Base-by-base conservation (phyloP, 2,329 filamentous ascomycete species). In the Pestalotiopsis sp. region DNA sequence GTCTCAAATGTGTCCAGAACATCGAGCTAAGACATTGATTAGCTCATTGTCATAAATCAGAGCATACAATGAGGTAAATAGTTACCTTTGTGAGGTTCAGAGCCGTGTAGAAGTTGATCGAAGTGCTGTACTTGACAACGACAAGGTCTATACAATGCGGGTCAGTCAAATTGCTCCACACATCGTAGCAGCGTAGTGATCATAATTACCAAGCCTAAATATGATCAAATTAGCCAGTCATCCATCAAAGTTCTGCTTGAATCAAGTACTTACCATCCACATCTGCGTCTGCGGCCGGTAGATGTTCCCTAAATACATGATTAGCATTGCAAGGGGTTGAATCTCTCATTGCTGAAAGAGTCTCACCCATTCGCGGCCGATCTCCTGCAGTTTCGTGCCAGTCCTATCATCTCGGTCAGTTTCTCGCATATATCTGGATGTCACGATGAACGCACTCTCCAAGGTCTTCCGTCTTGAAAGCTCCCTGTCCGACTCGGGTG, bases 1-100 rank as follows among this genome's bases (percentile, higher is more conserved):
- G 89, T 90, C 11, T 88, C 84, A 78, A 97, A 94, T 40, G 88
- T 88, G 77, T 94, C 92, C 17, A 94, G 85, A 49, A 94, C 86
- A 73, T 93, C 91, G 25, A 93, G 85, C 80, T 89, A 70, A 36
- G 31, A 36, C 31, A 36, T 36, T 80, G 77, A 85, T 85, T 76
- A 84, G 78, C 17, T 66, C 52, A 52, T 56, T 38, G 13, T 25
- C 60, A 20, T 13, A n/a, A 23, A 23, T 23, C 20, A 23, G 20
- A 23, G 20, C 20, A 23, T 23, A 23, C 20, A 23, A 23, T 23
- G 20, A 23, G 20, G 20, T 23, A 23, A 23, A 23, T 23, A 23
- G 20, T 23, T 23, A 72, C 69, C 74, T 88, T 90, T 14, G 86
- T 90, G 56, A 90, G 76, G 74, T 90, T 89, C 66, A 90, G 77